Base-by-base conservation (phyloP, 2,329 filamentous ascomycete genomes). In the Diaporthe caulivora region DNA sequence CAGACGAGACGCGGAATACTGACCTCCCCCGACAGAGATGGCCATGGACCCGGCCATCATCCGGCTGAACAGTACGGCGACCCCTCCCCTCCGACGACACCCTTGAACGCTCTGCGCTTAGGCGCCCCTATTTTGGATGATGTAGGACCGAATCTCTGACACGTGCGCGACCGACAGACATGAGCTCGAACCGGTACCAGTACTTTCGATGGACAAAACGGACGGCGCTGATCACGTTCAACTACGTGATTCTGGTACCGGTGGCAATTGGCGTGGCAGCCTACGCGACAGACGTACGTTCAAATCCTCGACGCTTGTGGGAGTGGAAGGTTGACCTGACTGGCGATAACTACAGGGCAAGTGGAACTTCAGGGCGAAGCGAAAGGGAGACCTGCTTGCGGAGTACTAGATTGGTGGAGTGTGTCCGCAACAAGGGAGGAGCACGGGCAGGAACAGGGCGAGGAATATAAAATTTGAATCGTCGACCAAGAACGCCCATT, bases 151-250 rank as follows among this genome's bases (percentile, higher is more conserved):
- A 34, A 2, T 24, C 21, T 65, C 65, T 73, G 67, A 67, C 67
- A 58, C 24, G 55, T n/a, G n/a, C 34, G 24, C 55, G 57, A 40
- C 26, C 70, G 29, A 69, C 80, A 98, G 95, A 93, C 83, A 94
- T 98, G 91, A 91, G 89, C 80, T 87, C 90, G 80, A 95, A 94
- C 87, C 93, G 97, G 77, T 93, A 95, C 90, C 95, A 95, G 86
- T 98, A 94, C 90, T 99, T 98, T 90, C 91, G 95, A 84, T 98
- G 95, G 94, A 98, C 93, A 47, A 90, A 91, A 69, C 89, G 93
- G 80, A 97, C 95, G 58, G 95, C 94, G 40, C 91, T 90, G 86
- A 84, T 98, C 80, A 92, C 92, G 6, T 91, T 98, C 81, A 87
- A 92, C 76, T 98, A 96, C 84, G 89, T 93, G 73, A 86, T 92